Evolutionary conservation across 768 basidiomycete genomes (phyloP).

Genomic region (Royoungia palumana): DNA sequence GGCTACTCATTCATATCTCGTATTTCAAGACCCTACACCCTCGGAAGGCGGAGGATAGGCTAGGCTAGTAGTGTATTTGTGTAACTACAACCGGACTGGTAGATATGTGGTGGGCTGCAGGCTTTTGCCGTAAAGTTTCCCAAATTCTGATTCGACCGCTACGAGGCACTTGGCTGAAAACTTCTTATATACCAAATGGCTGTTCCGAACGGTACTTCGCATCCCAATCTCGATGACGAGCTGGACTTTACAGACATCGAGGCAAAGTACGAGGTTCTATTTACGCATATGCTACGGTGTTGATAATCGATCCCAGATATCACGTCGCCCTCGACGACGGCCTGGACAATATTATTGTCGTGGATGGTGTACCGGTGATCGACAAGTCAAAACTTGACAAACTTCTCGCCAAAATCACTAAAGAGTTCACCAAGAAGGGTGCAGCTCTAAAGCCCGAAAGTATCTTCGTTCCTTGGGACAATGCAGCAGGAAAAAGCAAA

Average conservation of each 20-base stretch:
- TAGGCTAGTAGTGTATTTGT: no score
- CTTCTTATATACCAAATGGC: slow-evolving; percentile 41
- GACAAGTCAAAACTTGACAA: slow-evolving; percentile 82
- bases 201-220: slow-evolving; percentile 32
- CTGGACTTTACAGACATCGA: slow-evolving; percentile 91
- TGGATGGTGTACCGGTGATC: slow-evolving; percentile 90
- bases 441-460: slow-evolving; percentile 70
- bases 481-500: slow-evolving; percentile 79
- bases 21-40: background rate
- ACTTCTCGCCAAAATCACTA: slow-evolving; percentile 75
- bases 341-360: slow-evolving; percentile 87
- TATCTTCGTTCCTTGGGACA: slow-evolving; percentile 88
- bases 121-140: background rate
- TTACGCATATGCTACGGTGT: background rate
- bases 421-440: slow-evolving; percentile 83
- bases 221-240: slow-evolving; percentile 48
- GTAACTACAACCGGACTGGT: no score
- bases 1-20: no score
- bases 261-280: slow-evolving; percentile 54
- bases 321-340: slow-evolving; percentile 79
- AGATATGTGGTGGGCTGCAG: no score
- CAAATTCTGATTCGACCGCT: background rate
- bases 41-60: no score
- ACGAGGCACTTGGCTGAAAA: background rate
- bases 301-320: slow-evolving; percentile 54